Evolutionary conservation across 2,329 filamentous ascomycete species (phyloP), one percentile per base, ranked within the genome.

Genomic region (Alternaria viburni): DNA sequence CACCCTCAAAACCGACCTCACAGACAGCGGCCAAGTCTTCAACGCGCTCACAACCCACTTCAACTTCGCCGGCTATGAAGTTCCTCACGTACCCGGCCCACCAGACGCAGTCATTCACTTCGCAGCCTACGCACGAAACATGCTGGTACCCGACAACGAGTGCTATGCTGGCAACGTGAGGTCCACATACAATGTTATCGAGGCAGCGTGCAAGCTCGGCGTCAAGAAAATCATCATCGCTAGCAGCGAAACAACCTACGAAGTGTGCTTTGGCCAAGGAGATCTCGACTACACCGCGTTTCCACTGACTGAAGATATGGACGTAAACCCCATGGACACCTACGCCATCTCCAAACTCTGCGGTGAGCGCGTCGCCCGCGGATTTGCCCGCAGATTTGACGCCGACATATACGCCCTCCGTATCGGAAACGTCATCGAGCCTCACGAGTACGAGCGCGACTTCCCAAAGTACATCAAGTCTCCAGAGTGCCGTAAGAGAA

Each of bases 81-180:
- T 81, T n/a, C 76, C 80, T 54, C 61, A 80, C 47, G 76, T 79
- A 5, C 83, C 81, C 17, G 72, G 76, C 0, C 80, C 81, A 0
- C 87, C 88, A 0, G 87, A 89, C 70, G 88, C 85, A 0, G 85
- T 90, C 55, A 87, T 90, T 54, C 88, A 90, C 73, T 86, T 89
- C 55, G 86, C 84, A 13, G 87, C 86, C 0, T 87, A 73, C 50
- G 84, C 88, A 0, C 82, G 87, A 25, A 87, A 88, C 69, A 84
- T 89, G 83, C 81, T 89, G 3, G 87, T 88, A 0, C 87, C 87
- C 0, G 88, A 90, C 71, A 87, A 85, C 55, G 86, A 88, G 70
- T 85, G 83, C 55, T 90, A 88, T 76, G 80, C 81, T 17, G 83
- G 80, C 25, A 90, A 90, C 69, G 83, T 86, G 0, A 79, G 81